These are phyloP conservation scores for Neospora caninum DNA, from an alignment of 169 alveolate species.

Conservation along the genomic window DNA sequence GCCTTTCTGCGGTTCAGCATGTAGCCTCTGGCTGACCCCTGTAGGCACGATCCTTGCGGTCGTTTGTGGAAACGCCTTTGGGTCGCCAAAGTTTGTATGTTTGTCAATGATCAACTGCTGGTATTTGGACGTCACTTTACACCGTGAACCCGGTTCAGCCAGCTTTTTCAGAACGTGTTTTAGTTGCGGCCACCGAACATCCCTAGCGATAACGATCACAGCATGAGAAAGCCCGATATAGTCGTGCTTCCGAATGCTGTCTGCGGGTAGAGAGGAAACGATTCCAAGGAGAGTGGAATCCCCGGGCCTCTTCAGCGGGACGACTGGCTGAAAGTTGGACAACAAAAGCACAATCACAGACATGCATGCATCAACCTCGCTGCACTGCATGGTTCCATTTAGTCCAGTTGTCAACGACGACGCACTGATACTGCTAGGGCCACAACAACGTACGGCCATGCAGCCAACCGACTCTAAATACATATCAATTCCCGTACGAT, in stretches of 20 bases:
- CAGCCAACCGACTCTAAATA: too few relatives aligned
- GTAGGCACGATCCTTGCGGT: background rate
- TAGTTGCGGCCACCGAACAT: background rate
- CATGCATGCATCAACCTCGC: too few relatives aligned
- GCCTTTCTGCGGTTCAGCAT: background rate
- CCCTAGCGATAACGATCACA: background rate
- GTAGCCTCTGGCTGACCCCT: background rate
- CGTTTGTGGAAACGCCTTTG: background rate
- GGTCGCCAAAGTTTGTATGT: background rate
- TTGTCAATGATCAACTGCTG: background rate
- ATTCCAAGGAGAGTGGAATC: background rate
- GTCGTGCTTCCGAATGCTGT: background rate
- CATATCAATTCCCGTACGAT: too few relatives aligned
- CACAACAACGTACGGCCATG: too few relatives aligned
- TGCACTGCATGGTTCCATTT: too few relatives aligned
- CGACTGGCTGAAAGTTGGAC: background rate
- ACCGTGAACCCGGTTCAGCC: background rate
- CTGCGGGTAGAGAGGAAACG: background rate
- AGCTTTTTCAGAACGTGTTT: background rate
- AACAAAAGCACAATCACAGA: too few relatives aligned
- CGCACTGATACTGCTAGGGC: too few relatives aligned
- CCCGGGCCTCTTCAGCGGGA: background rate
- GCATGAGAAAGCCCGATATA: background rate
- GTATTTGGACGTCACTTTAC: background rate
- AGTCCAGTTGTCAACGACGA: too few relatives aligned